phyloP scores from a whole-genome alignment of 768 basidiomycete species.

The Naematelia encephala region DNA sequence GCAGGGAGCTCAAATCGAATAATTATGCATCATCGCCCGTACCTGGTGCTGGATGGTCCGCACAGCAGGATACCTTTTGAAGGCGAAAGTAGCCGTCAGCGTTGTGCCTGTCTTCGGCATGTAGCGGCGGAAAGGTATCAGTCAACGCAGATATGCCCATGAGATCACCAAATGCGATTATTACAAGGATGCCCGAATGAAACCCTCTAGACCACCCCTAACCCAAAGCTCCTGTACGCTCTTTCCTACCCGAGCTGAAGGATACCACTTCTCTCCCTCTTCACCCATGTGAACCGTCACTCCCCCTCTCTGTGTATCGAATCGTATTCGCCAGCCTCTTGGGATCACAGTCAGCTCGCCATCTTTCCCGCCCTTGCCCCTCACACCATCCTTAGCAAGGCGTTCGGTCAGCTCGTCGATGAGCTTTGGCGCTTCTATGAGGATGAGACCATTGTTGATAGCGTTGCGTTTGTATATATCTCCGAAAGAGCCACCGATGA shows the following conservation, averaged over 20 bases:
- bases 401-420: conserved; percentile 73
- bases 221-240: conserved; percentile 99
- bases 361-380: conserved; percentile 72
- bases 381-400: conserved; percentile 68
- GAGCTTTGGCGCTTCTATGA: conserved; percentile 86
- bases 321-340: conserved; percentile 61
- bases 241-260: conserved; percentile 72
- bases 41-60: no score
- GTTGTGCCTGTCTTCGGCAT: no score
- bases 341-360: conserved; percentile 79
- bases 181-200: conserved; percentile 57
- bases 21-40: no score
- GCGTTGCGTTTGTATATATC: conserved; percentile 99
- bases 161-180: background rate
- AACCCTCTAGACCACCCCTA: conserved; percentile 89
- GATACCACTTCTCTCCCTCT: conserved; percentile 59
- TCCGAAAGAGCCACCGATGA: conserved; percentile 96
- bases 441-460: conserved; percentile 97
- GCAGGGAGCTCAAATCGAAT: no score
- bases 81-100: no score
- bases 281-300: conserved; percentile 58
- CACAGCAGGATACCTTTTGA: no score
- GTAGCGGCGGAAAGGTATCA: no score
- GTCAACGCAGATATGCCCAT: background rate
- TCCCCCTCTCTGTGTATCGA: conserved; percentile 68